Evolutionary conservation across 371 early-diverging fungal genomes (phyloP).

Genomic region (Basidiobolus meristosporus): DNA sequence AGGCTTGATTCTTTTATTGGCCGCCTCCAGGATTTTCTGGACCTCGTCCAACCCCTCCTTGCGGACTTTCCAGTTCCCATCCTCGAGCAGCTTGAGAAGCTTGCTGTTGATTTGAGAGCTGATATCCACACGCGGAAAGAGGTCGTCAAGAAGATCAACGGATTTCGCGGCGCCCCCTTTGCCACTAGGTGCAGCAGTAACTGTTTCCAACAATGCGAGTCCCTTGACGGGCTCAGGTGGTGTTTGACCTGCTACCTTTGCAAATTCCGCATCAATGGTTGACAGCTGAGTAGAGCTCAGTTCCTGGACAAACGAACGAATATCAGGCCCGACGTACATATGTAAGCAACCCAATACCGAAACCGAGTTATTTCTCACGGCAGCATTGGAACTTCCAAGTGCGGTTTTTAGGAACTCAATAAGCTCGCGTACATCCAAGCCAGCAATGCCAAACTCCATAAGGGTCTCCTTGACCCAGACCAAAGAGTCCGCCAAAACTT

Average conservation of each 20-base stretch:
- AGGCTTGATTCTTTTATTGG: constrained; percentile 71
- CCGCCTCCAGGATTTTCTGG: constrained; percentile 34
- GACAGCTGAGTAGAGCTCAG: constrained; percentile 60
- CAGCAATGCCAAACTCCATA: constrained; percentile 72
- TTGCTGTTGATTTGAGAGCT: constrained; percentile 22
- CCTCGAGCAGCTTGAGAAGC: constrained; percentile 8
- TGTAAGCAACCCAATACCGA: constrained; percentile 59
- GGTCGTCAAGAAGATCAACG: constrained; percentile 49
- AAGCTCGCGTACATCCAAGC: constrained; percentile 52
- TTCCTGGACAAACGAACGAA: constrained; percentile 64
- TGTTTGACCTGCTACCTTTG: constrained; percentile 53
- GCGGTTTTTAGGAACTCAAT: constrained; percentile 65
- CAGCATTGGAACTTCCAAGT: constrained; percentile 61
- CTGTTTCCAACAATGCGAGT: neutral
- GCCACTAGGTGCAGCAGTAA: neutral
- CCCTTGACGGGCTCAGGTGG: constrained; percentile 55
- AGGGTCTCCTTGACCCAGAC: constrained; percentile 62
- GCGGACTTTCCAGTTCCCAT: constrained; percentile 85
- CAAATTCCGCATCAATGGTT: constrained; percentile 80
- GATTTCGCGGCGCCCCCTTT: constrained; percentile 9
- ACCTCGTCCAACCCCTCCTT: constrained; percentile 85
- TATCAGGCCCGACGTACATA: constrained; percentile 57
- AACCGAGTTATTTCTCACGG: constrained; percentile 63
- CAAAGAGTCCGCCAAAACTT: constrained; percentile 67
- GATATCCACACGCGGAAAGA: constrained; percentile 77